Evolutionary conservation across 352 stramenopile genomes (phyloP).

Genomic region (Hyaloperonospora arabidopsidis): DNA sequence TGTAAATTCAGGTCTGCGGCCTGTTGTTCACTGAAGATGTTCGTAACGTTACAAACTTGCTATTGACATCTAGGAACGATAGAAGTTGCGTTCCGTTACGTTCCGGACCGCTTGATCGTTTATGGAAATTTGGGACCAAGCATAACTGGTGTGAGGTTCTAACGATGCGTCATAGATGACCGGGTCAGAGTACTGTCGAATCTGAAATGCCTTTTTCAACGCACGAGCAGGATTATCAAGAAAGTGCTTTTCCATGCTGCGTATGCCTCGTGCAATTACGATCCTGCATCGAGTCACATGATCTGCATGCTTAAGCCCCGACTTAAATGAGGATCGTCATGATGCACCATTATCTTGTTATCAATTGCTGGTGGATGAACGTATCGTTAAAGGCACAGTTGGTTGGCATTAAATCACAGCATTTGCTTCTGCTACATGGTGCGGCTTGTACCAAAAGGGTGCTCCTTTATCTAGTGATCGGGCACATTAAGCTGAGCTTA

Average conservation of each 20-base stretch:
- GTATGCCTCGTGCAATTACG: constrained; percentile 68
- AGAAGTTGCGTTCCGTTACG: too few species aligned
- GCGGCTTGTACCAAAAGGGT: not conserved
- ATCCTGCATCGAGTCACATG: constrained; percentile 77
- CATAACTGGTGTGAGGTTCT: constrained; percentile 83
- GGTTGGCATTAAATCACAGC: constrained; percentile 3
- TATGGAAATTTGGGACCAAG: constrained; percentile 77
- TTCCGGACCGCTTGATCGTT: constrained; percentile 24
- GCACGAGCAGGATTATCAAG: constrained; percentile 78
- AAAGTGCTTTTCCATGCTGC: constrained; percentile 66
- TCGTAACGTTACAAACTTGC: too few species aligned
- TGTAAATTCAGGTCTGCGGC: too few species aligned
- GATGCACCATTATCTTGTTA: constrained; percentile 63
- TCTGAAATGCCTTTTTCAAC: constrained; percentile 83
- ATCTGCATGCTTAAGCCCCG: constrained; percentile 60
- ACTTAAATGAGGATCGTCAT: constrained; percentile 53
- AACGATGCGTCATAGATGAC: constrained; percentile 88
- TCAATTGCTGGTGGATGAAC: constrained; percentile 71
- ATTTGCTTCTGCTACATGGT: constrained; percentile 6
- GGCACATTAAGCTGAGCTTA: too few species aligned
- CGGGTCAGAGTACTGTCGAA: constrained; percentile 70
- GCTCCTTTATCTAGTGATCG: too few species aligned
- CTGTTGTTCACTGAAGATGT: too few species aligned
- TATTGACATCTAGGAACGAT: too few species aligned
- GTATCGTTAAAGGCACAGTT: constrained; percentile 68